Conservation (phyloP, 208 protist species). For the Phytomonas sp. region DNA sequence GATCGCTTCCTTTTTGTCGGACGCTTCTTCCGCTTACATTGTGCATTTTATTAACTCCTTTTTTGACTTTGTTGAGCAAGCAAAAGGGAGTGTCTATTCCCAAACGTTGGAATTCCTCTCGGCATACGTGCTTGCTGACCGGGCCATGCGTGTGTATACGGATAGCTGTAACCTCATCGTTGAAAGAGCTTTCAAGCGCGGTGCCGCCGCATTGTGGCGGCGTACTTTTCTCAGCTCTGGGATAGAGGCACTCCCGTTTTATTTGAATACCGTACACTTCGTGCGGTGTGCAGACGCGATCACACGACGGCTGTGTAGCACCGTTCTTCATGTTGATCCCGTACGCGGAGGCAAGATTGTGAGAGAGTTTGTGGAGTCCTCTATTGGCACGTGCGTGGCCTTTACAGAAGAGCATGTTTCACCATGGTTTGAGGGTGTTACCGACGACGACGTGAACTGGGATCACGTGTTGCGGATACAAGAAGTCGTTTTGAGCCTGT, state of each 20-base stretch:
- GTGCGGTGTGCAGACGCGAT: slow-evolving; percentile 48
- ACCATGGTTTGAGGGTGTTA: not conserved
- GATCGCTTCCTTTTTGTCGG: slow-evolving; percentile 16
- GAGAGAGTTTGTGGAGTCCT: slow-evolving; percentile 14
- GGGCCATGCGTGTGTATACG: slow-evolving; percentile 22
- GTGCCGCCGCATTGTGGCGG: slow-evolving; percentile 38
- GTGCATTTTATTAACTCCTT: slow-evolving; percentile 30
- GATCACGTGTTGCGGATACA: slow-evolving; percentile 11
- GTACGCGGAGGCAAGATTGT: slow-evolving; percentile 12
- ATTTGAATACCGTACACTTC: slow-evolving; percentile 28
- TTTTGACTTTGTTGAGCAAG: slow-evolving; percentile 23
- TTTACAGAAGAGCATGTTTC: slow-evolving; percentile 12
- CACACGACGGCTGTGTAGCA: slow-evolving; percentile 27
- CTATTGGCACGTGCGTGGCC: slow-evolving; percentile 12
- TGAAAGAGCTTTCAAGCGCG: slow-evolving; percentile 21
- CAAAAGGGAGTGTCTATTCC: slow-evolving; percentile 12
- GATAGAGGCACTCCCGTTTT: slow-evolving; percentile 6
- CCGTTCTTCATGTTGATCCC: slow-evolving; percentile 18
- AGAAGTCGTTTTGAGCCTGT: slow-evolving; percentile 18
- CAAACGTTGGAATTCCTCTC: slow-evolving; percentile 17
- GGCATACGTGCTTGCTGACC: slow-evolving; percentile 16
- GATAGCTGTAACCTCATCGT: slow-evolving; percentile 16
- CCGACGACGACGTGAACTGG: slow-evolving; percentile 10
- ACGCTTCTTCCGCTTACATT: slow-evolving; percentile 13
- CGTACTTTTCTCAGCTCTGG: slow-evolving; percentile 24